Evolutionary conservation across 1,284 basidiomycete genomes (phyloP).

Genomic region (Microbotryum scabiosae): DNA sequence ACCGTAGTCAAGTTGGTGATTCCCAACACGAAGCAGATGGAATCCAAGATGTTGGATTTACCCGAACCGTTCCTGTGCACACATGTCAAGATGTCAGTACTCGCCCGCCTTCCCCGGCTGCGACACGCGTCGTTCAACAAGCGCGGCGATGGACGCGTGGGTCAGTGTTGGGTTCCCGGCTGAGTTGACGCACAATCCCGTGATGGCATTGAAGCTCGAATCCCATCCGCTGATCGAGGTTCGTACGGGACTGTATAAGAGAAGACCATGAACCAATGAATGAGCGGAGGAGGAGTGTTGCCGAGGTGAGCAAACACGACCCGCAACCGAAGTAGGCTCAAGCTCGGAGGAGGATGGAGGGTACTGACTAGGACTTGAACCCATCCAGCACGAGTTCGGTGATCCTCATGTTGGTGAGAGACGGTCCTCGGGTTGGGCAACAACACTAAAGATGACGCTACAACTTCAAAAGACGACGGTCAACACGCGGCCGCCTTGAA

Average conservation of each 20-base stretch:
- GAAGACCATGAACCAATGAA: neutral
- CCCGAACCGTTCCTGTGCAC: constrained; percentile 47
- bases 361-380: constrained; percentile 41
- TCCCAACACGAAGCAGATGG: constrained; percentile 94
- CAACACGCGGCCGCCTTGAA: constrained; percentile 70
- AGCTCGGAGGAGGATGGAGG: neutral
- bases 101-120: no score
- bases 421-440: no score
- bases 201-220: constrained; percentile 45
- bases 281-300: constrained; percentile 5
- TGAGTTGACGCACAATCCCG: constrained; percentile 32
- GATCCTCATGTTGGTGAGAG: constrained; percentile 37
- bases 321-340: neutral
- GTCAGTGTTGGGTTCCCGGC: neutral
- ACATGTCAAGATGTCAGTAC: neutral
- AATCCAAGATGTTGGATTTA: constrained; percentile 96
- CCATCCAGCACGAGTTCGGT: constrained; percentile 46
- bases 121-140: no score
- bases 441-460: constrained; percentile 85
- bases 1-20: constrained; percentile 87
- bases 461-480: constrained; percentile 77
- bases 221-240: constrained; percentile 44
- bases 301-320: neutral
- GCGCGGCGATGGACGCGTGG: neutral
- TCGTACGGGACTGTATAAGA: constrained; percentile 32